Base-by-base conservation (phyloP, 2,329 filamentous ascomycete species). In the Didymella pomorum region DNA sequence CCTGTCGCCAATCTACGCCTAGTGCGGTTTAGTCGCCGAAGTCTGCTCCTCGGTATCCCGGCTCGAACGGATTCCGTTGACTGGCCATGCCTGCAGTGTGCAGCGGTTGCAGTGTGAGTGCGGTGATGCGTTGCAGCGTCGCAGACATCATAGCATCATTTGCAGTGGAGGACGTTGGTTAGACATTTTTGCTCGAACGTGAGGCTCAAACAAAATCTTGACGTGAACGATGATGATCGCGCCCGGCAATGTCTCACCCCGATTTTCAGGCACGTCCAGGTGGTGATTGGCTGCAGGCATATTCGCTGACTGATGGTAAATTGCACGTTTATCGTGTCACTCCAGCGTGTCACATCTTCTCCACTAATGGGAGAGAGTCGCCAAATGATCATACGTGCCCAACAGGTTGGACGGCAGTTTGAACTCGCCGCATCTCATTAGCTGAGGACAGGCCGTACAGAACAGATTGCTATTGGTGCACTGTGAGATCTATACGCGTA, bases 251-350 rank as follows among this genome's bases (percentile, higher is more conserved):
- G n/a, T 23, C 29, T 26, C 33, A 35, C 18, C 33, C 45, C 45
- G 39, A 21, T 52, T 52, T 41, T 45, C 56, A 58, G 56, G 56
- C 56, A 58, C 56, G 9, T n/a, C 26, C 25, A 12, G 25, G 7
- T 29, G 25, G 16, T 58, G 50, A 58, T 58, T 58, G 56, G 56
- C 41, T 51, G 50, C 56, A 53, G 56, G 37, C 56, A 58, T 49
- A 18, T 39, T 25, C 44, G 55, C 55, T 52, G 55, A 39, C 55
- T 53, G 49, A 58, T 54, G 50, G 45, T 42, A 58, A 54, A 58
- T 58, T 58, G 51, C 56, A 35, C 23, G 14, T 45, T 58, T 33
- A 35, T 47, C 56, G 56, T 45, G 45, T 54, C 56, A 58, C 56
- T 54, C 44, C 44, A 49, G 56, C 45, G 50, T 54, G 46, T 53